Evolutionary conservation across 2,329 filamentous ascomycete species (phyloP).

Genomic region (Beauveria caledonica): DNA sequence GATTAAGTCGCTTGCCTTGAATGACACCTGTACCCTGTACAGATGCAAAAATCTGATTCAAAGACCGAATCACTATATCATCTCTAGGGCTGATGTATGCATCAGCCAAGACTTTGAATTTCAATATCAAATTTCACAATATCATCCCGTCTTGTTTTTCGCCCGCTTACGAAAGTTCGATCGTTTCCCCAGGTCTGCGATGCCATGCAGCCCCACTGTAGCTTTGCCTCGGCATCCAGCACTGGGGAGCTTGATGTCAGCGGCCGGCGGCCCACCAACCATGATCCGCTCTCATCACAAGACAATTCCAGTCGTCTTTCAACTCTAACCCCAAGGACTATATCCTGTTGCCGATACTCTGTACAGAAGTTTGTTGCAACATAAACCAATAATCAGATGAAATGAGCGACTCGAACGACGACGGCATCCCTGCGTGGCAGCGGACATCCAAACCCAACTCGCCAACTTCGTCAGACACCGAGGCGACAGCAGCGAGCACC

Average conservation of each 20-base stretch:
- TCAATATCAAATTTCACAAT: too few relatives aligned
- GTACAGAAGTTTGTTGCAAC: background rate
- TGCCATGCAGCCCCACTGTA: background rate
- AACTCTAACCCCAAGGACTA: background rate
- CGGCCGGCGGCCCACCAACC: background rate
- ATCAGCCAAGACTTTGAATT: too few relatives aligned
- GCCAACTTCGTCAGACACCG: background rate
- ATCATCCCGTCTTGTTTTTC: too few relatives aligned
- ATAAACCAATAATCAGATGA: background rate
- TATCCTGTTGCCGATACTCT: background rate
- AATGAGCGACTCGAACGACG: conserved; percentile 24
- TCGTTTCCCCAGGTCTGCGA: background rate
- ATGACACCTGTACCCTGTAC: too few relatives aligned
- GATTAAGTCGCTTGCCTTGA: too few relatives aligned
- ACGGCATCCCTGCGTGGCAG: conserved; percentile 26
- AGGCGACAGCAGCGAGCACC: background rate
- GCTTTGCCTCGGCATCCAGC: background rate
- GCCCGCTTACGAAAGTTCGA: background rate
- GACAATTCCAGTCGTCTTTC: background rate
- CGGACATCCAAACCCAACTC: conserved; percentile 12
- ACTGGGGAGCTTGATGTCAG: background rate
- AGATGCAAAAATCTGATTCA: too few relatives aligned
- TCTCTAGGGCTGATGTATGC: too few relatives aligned
- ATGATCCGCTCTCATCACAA: background rate
- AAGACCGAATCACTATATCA: too few relatives aligned